Percentiles rank a stretch among this genome's conserved stretches.
phyloP scores from a whole-genome alignment of 1,139 yeast species.

The Geotrichum histeridarum region DNA sequence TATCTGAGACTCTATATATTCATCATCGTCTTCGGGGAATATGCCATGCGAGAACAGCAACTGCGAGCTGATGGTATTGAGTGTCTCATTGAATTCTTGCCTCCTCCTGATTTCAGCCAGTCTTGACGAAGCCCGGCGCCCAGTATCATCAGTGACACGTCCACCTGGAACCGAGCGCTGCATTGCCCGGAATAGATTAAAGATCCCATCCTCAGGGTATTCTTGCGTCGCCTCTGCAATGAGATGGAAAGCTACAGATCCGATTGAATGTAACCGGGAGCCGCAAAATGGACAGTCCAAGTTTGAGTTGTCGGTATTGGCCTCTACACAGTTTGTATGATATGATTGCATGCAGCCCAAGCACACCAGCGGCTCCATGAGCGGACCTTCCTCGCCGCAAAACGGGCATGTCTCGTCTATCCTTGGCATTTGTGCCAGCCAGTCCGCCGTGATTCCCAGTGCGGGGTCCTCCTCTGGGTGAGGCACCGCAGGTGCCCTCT shows the following conservation, averaged over 20 bases:
- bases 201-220: background rate
- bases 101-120: conserved; percentile 1
- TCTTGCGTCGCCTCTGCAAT: background rate
- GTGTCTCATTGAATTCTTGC: conserved; percentile 5
- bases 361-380: conserved; percentile 10
- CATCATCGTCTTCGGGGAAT: background rate
- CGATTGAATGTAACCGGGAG: background rate
- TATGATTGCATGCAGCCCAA: conserved; percentile 10
- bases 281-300: conserved; percentile 11
- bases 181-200: conserved; percentile 1
- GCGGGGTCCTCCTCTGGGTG: conserved; percentile 17
- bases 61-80: background rate
- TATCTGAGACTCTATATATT: conserved; percentile 5
- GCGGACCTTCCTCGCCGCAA: conserved; percentile 8
- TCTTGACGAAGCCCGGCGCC: conserved; percentile 10
- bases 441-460: background rate
- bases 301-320: background rate
- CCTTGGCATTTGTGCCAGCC: background rate
- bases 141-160: conserved; percentile 2
- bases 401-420: conserved; percentile 2
- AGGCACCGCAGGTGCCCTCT: conserved; percentile 17
- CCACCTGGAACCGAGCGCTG: conserved; percentile 1
- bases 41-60: conserved; percentile 4
- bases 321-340: conserved; percentile 9
- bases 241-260: background rate